These are phyloP conservation scores for Diplogelasinospora grovesii DNA, from an alignment of 495 filamentous ascomycete genomes.

Conservation along the genomic window DNA sequence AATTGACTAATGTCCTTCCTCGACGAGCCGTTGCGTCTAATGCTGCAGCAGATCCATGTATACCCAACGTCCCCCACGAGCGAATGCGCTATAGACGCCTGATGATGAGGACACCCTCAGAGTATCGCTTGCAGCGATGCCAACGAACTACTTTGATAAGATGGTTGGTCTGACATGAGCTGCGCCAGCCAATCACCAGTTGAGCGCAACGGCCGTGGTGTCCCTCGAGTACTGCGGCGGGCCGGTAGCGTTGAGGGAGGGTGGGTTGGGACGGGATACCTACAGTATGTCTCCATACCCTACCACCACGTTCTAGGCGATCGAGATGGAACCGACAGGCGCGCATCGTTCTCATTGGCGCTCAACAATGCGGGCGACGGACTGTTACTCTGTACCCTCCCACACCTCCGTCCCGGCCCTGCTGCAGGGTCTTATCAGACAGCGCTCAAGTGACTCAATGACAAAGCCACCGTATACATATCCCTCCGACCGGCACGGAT, in stretches of 20 bases:
- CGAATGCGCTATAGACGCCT: slow-evolving; percentile 19
- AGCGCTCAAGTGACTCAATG: slow-evolving; percentile 3
- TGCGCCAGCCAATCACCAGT: slow-evolving; percentile 12
- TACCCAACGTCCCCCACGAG: slow-evolving; percentile 25
- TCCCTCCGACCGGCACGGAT: slow-evolving; percentile 7
- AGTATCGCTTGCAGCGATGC: slow-evolving; percentile 9
- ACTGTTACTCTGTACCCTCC: slow-evolving; percentile 12
- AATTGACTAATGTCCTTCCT: slow-evolving; percentile 18
- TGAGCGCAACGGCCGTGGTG: slow-evolving; percentile 21
- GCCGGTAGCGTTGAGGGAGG: background rate
- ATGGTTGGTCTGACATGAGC: slow-evolving; percentile 4
- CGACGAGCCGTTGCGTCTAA: slow-evolving; percentile 18
- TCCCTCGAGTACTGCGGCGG: slow-evolving; percentile 7
- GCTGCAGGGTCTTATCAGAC: slow-evolving; percentile 7
- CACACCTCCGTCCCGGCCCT: background rate
- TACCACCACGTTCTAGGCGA: slow-evolving; percentile 7
- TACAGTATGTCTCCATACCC: slow-evolving; percentile 13
- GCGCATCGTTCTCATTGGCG: slow-evolving; percentile 3
- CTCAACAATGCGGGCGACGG: slow-evolving; percentile 3
- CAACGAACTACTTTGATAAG: slow-evolving; percentile 11
- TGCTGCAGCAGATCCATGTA: slow-evolving; percentile 16
- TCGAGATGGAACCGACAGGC: slow-evolving; percentile 2
- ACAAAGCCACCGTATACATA: background rate
- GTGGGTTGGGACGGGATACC: slow-evolving; percentile 12
- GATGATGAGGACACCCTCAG: slow-evolving; percentile 19